A percentile compares a stretch with the other conserved stretches of the same genome.
Conservation (phyloP, 371 early-diverging fungal species). For the Fennellomyces sp. region DNA sequence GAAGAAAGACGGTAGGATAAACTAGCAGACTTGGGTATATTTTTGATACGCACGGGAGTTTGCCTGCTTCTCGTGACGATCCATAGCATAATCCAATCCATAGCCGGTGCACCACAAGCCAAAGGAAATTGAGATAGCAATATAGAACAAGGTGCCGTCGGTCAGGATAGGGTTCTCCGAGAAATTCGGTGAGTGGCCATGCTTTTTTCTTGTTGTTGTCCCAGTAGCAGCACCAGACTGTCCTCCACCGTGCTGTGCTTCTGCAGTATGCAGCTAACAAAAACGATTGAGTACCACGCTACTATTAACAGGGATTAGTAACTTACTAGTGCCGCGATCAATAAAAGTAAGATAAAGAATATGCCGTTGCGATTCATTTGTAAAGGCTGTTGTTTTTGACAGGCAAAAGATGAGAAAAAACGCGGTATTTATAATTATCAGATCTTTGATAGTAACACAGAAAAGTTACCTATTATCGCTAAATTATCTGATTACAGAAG, state of each 20-base stretch:
- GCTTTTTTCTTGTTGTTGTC: not conserved
- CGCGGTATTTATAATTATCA: not conserved
- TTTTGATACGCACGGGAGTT: not conserved
- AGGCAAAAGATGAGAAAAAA: no score
- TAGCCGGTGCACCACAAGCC: conserved; percentile 31
- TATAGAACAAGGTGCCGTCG: conserved; percentile 25
- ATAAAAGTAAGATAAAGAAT: no score
- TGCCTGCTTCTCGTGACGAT: conserved; percentile 19
- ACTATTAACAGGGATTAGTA: no score
- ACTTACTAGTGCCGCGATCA: no score
- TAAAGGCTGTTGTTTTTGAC: not conserved
- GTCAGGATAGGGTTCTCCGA: conserved; percentile 5
- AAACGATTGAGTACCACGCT: no score
- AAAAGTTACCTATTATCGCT: not conserved
- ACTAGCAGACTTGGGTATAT: not conserved
- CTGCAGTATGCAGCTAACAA: not conserved
- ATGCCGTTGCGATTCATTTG: not conserved
- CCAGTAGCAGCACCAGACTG: not conserved
- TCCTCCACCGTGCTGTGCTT: not conserved
- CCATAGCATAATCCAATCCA: conserved; percentile 21
- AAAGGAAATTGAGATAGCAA: conserved; percentile 25
- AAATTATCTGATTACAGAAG: not conserved
- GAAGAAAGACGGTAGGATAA: no score
- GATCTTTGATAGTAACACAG: not conserved
- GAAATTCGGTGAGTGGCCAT: not conserved